These are phyloP conservation scores for Nakazawaea wickerhamii DNA, from an alignment of 805 yeast species.

Conservation along the genomic window DNA sequence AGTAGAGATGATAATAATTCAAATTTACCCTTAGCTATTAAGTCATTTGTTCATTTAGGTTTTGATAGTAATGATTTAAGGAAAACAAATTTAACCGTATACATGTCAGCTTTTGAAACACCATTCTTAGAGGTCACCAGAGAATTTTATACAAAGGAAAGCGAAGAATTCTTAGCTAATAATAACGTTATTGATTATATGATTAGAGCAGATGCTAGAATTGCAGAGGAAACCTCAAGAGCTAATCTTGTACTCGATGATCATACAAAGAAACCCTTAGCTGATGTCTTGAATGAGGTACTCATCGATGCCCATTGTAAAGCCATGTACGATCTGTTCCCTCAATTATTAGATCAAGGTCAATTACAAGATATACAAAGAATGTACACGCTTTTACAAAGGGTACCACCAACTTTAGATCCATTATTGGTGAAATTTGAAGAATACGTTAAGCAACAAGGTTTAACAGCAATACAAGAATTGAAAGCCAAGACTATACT, in stretches of 20 bases:
- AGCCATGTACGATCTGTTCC: constrained; percentile 71
- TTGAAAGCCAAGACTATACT: constrained; percentile 32
- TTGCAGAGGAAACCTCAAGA: constrained; percentile 77
- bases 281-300: constrained; percentile 69
- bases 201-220: constrained; percentile 75
- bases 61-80: constrained; percentile 87
- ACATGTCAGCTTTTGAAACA: constrained; percentile 72
- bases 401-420: constrained; percentile 74
- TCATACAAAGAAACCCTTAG: constrained; percentile 72
- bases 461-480: constrained; percentile 55
- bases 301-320: constrained; percentile 76
- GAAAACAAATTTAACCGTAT: constrained; percentile 76
- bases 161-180: constrained; percentile 55
- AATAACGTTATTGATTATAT: constrained; percentile 90
- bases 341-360: constrained; percentile 65
- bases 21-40: constrained; percentile 66
- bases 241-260: constrained; percentile 79
- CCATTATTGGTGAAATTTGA: constrained; percentile 74
- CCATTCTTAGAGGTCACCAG: constrained; percentile 68
- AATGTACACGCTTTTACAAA: constrained; percentile 67
- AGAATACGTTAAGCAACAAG: constrained; percentile 63
- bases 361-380: constrained; percentile 69
- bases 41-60: constrained; percentile 84
- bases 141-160: constrained; percentile 63
- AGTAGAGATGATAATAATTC: constrained; percentile 68